Conservation (phyloP, 2,329 filamentous ascomycete species). For the Fusarium praegraminearum region DNA sequence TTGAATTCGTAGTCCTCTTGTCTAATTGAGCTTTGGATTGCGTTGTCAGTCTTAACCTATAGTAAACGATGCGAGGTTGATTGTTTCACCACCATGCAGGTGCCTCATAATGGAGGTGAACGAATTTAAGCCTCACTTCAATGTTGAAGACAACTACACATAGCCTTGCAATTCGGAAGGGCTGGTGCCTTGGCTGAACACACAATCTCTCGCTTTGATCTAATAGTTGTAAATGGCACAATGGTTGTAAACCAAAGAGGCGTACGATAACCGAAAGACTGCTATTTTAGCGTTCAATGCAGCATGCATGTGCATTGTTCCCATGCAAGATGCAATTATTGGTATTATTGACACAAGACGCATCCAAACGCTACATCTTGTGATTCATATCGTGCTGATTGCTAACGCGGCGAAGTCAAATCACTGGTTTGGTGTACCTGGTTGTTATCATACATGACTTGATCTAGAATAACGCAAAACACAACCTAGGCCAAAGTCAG, state of each 20-base stretch:
- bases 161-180: not conserved
- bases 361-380: not conserved
- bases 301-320: not conserved
- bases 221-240: not conserved
- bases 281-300: not conserved
- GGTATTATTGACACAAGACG: not conserved
- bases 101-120: not conserved
- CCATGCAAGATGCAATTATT: not conserved
- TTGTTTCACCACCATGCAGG: slow-evolving; percentile 14
- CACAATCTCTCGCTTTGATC: not conserved
- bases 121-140: not conserved
- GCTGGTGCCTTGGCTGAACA: not conserved
- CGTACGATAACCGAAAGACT: not conserved
- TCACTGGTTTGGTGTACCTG: not conserved
- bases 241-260: not conserved
- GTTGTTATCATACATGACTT: not conserved
- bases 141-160: not conserved
- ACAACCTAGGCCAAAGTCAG: not conserved
- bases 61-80: not conserved
- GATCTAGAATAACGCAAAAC: not conserved
- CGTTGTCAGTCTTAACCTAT: not conserved
- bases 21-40: not conserved
- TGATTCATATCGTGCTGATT: not conserved
- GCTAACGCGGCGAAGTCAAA: not conserved
- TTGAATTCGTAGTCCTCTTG: not conserved